Conservation (phyloP, 2,329 filamentous ascomycete genomes). For the Penicillium brasilianum region DNA sequence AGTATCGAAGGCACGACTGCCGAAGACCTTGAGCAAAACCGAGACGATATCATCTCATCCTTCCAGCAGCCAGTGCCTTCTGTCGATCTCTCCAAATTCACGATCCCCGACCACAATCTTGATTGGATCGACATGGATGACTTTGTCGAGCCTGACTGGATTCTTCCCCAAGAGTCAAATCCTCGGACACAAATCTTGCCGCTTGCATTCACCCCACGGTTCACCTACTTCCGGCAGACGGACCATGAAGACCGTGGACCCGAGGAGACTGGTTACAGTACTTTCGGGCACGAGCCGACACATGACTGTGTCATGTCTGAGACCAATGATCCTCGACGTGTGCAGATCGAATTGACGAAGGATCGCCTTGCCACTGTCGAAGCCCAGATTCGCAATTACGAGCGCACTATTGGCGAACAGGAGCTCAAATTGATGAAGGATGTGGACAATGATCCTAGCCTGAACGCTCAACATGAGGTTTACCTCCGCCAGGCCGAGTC, state of each 20-base stretch:
- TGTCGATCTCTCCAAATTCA: slow-evolving; percentile 80
- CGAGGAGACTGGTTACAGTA: slow-evolving; percentile 79
- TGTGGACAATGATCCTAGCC: slow-evolving; percentile 54
- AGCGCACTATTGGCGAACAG: slow-evolving; percentile 73
- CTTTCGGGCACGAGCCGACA: slow-evolving; percentile 90
- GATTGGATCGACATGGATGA: slow-evolving; percentile 99
- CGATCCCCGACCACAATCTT: slow-evolving; percentile 91
- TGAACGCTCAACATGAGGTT: slow-evolving; percentile 53
- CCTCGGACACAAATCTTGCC: slow-evolving; percentile 94
- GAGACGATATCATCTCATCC: slow-evolving; percentile 63
- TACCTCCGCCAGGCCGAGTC: slow-evolving; percentile 63
- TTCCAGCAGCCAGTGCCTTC: slow-evolving; percentile 59
- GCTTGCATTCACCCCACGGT: slow-evolving; percentile 86
- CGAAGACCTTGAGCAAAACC: slow-evolving; percentile 69
- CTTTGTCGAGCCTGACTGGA: slow-evolving; percentile 97
- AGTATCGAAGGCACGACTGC: slow-evolving; percentile 80
- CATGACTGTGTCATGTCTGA: slow-evolving; percentile 95
- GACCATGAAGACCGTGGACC: slow-evolving; percentile 79
- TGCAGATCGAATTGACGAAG: slow-evolving; percentile 85
- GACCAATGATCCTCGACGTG: slow-evolving; percentile 83
- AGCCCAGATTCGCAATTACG: slow-evolving; percentile 76
- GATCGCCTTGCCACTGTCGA: slow-evolving; percentile 78
- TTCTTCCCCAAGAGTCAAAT: slow-evolving; percentile 84
- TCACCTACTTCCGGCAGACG: slow-evolving; percentile 97
- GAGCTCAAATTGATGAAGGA: slow-evolving; percentile 67